A percentile compares a stretch with the other conserved stretches of the same genome.
phyloP scores from a whole-genome alignment of 2,329 filamentous ascomycete genomes.

The Colletotrichum sp. region DNA sequence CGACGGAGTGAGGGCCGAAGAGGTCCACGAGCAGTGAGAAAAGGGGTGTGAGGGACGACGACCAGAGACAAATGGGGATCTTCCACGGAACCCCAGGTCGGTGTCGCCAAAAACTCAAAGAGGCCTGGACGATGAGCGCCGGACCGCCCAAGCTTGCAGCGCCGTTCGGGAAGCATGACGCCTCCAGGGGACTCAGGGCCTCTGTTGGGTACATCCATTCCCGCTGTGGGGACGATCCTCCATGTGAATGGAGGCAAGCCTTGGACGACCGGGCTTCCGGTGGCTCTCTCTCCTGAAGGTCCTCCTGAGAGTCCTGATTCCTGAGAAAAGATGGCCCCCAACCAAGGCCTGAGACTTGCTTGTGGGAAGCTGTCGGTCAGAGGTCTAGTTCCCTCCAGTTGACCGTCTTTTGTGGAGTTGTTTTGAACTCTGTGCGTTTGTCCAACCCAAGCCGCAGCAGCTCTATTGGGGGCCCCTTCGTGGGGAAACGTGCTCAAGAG shows the following conservation, averaged over 20 bases:
- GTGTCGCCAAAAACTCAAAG: neutral
- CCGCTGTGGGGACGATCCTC: neutral
- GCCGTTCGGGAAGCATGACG: slow-evolving; percentile 16
- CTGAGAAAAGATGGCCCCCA: neutral
- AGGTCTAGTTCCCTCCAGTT: neutral
- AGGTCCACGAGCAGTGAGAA: neutral
- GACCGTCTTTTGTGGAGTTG: slow-evolving; percentile 1
- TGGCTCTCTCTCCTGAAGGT: neutral
- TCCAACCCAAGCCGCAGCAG: neutral
- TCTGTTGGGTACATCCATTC: neutral
- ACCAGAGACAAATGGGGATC: neutral
- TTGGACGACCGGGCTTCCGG: neutral
- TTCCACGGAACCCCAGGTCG: neutral
- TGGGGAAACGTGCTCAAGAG: slow-evolving; percentile 19
- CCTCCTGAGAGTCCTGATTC: neutral
- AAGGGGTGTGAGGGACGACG: neutral
- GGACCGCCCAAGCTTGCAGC: slow-evolving; percentile 3
- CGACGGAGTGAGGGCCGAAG: slow-evolving; percentile 1
- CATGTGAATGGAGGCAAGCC: neutral
- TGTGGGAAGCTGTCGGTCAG: neutral
- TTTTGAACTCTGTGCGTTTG: slow-evolving; percentile 10
- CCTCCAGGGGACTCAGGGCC: neutral
- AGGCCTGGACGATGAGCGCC: neutral
- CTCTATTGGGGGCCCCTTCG: neutral
- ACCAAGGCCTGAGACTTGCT: neutral